phyloP scores from a whole-genome alignment of 23 red algal species.

The Gracilaria vermiculophylla region DNA sequence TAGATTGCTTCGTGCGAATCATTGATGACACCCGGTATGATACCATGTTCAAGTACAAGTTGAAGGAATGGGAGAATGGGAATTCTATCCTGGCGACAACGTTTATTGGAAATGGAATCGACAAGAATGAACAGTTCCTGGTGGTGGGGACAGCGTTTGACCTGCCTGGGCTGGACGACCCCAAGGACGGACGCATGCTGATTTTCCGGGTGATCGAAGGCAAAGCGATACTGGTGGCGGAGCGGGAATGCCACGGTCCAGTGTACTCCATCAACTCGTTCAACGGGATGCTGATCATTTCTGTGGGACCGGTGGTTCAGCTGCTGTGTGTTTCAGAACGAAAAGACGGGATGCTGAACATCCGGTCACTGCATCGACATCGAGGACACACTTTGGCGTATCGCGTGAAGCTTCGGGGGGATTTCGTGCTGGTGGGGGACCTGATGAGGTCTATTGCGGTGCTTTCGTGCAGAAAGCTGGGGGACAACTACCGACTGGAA shows the following conservation, averaged over 20 bases:
- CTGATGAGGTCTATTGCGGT: conserved; percentile 80
- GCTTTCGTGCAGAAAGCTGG: conserved; percentile 50
- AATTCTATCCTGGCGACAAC: conserved; percentile 55
- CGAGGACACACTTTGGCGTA: conserved; percentile 72
- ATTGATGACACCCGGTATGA: conserved; percentile 85
- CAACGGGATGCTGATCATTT: conserved; percentile 76
- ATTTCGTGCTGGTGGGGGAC: conserved; percentile 93
- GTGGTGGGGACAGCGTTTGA: conserved; percentile 86
- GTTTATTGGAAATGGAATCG: conserved; percentile 57
- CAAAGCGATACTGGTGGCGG: conserved; percentile 58
- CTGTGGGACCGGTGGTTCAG: conserved; percentile 70
- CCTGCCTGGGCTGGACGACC: conserved; percentile 63
- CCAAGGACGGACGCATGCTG: conserved; percentile 73
- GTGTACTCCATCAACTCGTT: conserved; percentile 68
- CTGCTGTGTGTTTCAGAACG: conserved; percentile 52
- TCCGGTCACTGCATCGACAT: conserved; percentile 53
- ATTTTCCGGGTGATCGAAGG: conserved; percentile 69
- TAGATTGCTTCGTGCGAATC: conserved; percentile 67
- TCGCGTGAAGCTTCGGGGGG: conserved; percentile 65
- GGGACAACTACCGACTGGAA: conserved; percentile 69
- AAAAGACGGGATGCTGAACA: conserved; percentile 53
- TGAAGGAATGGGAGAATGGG: conserved; percentile 65
- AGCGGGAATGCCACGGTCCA: conserved; percentile 64
- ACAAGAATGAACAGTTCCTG: conserved; percentile 71
- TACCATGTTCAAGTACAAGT: conserved; percentile 51